These are phyloP conservation scores for Calonectria pauciramosa DNA, from an alignment of 2,329 filamentous ascomycete genomes.

Conservation along the genomic window DNA sequence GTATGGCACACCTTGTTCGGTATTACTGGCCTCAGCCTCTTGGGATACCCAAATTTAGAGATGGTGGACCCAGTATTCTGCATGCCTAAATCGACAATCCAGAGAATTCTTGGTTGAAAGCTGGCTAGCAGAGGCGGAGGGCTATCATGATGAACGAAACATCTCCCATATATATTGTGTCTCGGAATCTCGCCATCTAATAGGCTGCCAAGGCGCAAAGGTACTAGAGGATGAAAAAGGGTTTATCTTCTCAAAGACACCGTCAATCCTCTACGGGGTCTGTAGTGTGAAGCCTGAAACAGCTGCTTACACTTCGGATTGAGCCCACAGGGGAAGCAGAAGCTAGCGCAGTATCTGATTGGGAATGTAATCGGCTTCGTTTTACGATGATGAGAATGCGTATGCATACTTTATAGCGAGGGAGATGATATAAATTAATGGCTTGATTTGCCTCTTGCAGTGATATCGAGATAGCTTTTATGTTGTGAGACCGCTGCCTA, in stretches of 20 bases:
- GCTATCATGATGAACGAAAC: background rate
- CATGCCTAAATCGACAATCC: constrained; percentile 78
- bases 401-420: background rate
- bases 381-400: background rate
- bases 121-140: background rate
- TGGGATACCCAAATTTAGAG: constrained; percentile 81
- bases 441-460: background rate
- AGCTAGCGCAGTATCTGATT: background rate
- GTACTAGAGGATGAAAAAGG: constrained; percentile 78
- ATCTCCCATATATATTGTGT: background rate
- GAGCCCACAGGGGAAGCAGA: background rate
- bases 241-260: constrained; percentile 46
- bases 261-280: constrained; percentile 40
- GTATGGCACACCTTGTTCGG: constrained; percentile 97
- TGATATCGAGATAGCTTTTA: background rate
- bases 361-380: background rate
- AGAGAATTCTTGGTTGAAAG: constrained; percentile 66
- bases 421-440: background rate
- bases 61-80: constrained; percentile 92
- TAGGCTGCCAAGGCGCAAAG: constrained; percentile 74
- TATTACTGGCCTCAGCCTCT: constrained; percentile 86
- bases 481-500: background rate
- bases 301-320: constrained; percentile 15
- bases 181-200: constrained; percentile 72
- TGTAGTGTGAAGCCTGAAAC: constrained; percentile 46